phyloP scores from a whole-genome alignment of 768 basidiomycete genomes.

The Rhodotorula diobovata region DNA sequence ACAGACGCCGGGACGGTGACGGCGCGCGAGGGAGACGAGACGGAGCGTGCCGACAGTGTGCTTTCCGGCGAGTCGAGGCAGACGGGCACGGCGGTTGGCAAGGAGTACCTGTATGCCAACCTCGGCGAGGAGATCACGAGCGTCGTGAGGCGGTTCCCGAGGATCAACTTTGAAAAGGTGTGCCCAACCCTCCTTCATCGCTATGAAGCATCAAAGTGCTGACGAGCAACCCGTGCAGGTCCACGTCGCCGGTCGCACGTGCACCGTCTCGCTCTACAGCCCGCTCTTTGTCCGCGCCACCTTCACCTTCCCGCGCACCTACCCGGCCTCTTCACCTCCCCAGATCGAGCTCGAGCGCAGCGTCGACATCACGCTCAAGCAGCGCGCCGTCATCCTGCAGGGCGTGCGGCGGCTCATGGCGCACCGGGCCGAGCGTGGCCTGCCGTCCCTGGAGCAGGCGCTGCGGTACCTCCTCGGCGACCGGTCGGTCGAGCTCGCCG shows the following conservation, averaged over 20 bases:
- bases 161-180: slow-evolving; percentile 82
- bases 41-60: slow-evolving; percentile 30
- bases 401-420: slow-evolving; percentile 69
- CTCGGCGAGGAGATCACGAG: slow-evolving; percentile 45
- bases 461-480: slow-evolving; percentile 70
- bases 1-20: slow-evolving; percentile 33
- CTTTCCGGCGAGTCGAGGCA: slow-evolving; percentile 4
- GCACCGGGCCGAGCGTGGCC: slow-evolving; percentile 47
- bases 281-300: slow-evolving; percentile 68
- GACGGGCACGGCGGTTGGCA: slow-evolving; percentile 39
- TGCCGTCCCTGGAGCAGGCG: slow-evolving; percentile 77
- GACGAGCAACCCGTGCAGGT: slow-evolving; percentile 42
- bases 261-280: slow-evolving; percentile 78
- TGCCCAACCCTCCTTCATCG: not conserved
- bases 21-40: slow-evolving; percentile 33
- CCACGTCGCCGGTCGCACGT: slow-evolving; percentile 57
- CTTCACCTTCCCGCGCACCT: slow-evolving; percentile 80
- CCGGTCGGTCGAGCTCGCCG: slow-evolving; percentile 45
- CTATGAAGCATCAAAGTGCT: no score
- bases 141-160: slow-evolving; percentile 65
- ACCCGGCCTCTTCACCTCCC: slow-evolving; percentile 66
- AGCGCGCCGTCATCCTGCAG: slow-evolving; percentile 71
- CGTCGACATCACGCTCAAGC: slow-evolving; percentile 70
- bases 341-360: slow-evolving; percentile 76
- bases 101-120: slow-evolving; percentile 33